Percentiles rank a stretch among this genome's conserved stretches.
These are phyloP conservation scores for Solanum chacoense DNA, from an alignment of 305 asterid species.

Conservation along the genomic window DNA sequence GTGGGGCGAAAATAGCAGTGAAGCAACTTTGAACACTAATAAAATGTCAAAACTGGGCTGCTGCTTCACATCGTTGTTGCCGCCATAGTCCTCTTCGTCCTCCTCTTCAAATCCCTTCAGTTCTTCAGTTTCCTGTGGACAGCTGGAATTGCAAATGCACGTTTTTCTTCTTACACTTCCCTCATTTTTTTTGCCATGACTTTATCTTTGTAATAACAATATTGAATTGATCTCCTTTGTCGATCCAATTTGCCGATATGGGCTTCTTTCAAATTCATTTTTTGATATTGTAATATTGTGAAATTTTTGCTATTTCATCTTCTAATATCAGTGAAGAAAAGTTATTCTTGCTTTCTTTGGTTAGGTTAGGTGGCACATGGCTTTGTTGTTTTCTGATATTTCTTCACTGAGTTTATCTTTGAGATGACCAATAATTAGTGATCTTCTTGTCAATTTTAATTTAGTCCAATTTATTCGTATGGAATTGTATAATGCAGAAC, in stretches of 20 bases:
- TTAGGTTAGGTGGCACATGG: not conserved
- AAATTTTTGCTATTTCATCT: not conserved
- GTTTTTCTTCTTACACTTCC: not conserved
- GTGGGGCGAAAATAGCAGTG: not conserved
- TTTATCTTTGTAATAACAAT: not conserved
- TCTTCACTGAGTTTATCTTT: not conserved
- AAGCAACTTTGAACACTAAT: not conserved
- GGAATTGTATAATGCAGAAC: not conserved
- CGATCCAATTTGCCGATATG: not conserved
- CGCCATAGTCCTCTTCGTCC: not conserved
- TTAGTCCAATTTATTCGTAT: not conserved
- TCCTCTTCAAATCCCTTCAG: not conserved
- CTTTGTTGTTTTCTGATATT: not conserved
- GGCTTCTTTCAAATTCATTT: not conserved
- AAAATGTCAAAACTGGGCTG: not conserved
- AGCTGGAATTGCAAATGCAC: not conserved
- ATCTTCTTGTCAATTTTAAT: not conserved
- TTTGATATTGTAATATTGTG: not conserved
- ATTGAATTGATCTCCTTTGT: not conserved
- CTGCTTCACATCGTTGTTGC: not conserved
- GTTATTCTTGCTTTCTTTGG: not conserved
- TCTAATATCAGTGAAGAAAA: not conserved
- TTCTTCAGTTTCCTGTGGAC: not conserved
- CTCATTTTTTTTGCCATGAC: not conserved
- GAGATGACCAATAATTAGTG: not conserved